Evolutionary conservation across 1,139 yeast species (phyloP), one percentile per base, ranked within the genome.

Genomic region (Saccharomyces hybrid): DNA sequence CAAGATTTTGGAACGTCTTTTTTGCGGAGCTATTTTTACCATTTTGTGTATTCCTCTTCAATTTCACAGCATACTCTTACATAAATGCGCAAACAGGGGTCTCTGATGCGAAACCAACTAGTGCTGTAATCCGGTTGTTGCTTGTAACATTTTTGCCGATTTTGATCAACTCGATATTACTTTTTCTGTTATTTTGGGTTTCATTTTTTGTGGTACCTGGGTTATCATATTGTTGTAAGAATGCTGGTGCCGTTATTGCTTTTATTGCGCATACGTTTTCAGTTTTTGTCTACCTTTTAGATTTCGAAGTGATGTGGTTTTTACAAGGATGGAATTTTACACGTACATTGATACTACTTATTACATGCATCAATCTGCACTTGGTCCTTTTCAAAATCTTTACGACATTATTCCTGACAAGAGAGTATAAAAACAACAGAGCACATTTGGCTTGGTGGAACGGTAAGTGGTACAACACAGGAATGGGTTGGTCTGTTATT

Each of bases 391-490:
- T 80, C 55, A 78, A 81, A 48, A 59, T 77, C 1, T 59, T 79
- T 1, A 73, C 80, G 2, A 70, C 80, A 2, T 51, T 81, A 3
- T 62, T 80, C 3, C 66, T 87, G 14, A 77, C 91, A 0, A 74
- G 85, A 56, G 96, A 88, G 64, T 72, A 80, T 57, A 76, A 75
- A 48, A 80, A 77, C 57, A 83, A 80, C 57, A 71, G 72, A 42
- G 68, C 86, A 1, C 86, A 86, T 63, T 66, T 77, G 28, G 84
- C 91, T 0, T 89, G 96, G 96, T 89, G 96, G 96, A 80, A 88
- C 0, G 96, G 96, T 0, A 77, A 75, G 52, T 88, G 96, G 96
- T 66, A 77, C 47, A 73, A 71, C 11, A 76, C 80, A n/a, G 81
- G 80, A 1, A 71, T 84, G 44, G 88, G 90, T 0, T 78, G 81